Conservation (phyloP, 495 filamentous ascomycete species). For the Neurospora sp. region DNA sequence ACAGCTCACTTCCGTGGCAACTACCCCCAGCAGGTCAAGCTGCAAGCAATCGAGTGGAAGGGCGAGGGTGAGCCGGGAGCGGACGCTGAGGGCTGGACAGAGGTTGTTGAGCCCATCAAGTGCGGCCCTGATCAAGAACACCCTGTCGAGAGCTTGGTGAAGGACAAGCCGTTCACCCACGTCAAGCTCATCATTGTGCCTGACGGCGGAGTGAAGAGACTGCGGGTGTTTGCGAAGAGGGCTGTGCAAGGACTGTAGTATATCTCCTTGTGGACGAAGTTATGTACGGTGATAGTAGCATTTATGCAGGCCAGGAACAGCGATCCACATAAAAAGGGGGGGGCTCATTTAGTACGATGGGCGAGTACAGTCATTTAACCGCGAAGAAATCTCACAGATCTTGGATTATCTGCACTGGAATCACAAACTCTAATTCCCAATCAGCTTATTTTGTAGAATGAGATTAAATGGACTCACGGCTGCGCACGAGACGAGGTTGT, state of each 20-base stretch:
- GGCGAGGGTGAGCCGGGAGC: conserved; percentile 43
- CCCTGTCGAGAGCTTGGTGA: conserved; percentile 46
- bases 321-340: neutral
- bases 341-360: neutral
- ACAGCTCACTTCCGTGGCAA: conserved; percentile 88
- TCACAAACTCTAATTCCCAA: neutral
- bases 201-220: conserved; percentile 82
- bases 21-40: conserved; percentile 67
- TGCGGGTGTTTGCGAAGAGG: conserved; percentile 69
- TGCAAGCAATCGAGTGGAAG: conserved; percentile 53
- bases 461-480: neutral
- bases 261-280: neutral
- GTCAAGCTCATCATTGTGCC: conserved; percentile 86
- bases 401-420: neutral
- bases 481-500: neutral
- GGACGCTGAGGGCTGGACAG: conserved; percentile 58
- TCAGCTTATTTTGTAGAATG: neutral
- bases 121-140: conserved; percentile 78
- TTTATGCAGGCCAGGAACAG: neutral
- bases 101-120: conserved; percentile 55
- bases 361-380: neutral
- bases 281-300: neutral
- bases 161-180: conserved; percentile 57
- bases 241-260: conserved; percentile 17
- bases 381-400: neutral